Evolutionary conservation across 140 eudicot genomes (phyloP).

Genomic region (Anethum foeniculum): DNA sequence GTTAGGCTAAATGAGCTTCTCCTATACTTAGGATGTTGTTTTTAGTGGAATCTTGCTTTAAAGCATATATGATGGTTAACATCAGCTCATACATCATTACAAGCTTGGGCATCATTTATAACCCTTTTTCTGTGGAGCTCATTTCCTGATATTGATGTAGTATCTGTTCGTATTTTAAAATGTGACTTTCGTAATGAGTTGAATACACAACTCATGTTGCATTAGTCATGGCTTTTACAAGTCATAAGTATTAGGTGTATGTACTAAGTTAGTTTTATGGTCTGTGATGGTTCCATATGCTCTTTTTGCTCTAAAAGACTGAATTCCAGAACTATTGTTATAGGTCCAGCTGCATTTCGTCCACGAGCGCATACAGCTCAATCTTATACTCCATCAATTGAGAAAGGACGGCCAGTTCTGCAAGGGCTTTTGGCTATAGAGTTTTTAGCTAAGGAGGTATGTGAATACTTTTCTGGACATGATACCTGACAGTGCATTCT

Average conservation of each 20-base stretch:
- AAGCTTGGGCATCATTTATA: neutral
- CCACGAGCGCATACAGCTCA: slow-evolving; percentile 85
- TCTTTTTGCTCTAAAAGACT: slow-evolving; percentile 1
- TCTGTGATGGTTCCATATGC: neutral
- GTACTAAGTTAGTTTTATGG: neutral
- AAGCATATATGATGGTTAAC: neutral
- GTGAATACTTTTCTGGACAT: neutral
- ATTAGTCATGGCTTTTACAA: neutral
- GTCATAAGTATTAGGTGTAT: neutral
- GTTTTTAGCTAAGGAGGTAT: slow-evolving; percentile 85
- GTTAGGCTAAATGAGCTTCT: neutral
- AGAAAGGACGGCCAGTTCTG: slow-evolving; percentile 89
- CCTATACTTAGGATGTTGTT: neutral
- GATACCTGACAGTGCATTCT: slow-evolving; percentile 1
- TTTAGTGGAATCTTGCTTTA: neutral
- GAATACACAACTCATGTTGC: neutral
- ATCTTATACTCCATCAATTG: slow-evolving; percentile 59
- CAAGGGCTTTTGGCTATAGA: slow-evolving; percentile 97
- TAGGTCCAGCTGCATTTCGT: slow-evolving; percentile 99
- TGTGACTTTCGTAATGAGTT: neutral
- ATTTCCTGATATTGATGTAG: neutral
- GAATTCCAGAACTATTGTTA: slow-evolving; percentile 15
- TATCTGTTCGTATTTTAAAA: neutral
- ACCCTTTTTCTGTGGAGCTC: neutral
- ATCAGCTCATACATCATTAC: neutral